Base-by-base conservation (phyloP, 2,329 filamentous ascomycete genomes). In the Fusarium denticulatum region DNA sequence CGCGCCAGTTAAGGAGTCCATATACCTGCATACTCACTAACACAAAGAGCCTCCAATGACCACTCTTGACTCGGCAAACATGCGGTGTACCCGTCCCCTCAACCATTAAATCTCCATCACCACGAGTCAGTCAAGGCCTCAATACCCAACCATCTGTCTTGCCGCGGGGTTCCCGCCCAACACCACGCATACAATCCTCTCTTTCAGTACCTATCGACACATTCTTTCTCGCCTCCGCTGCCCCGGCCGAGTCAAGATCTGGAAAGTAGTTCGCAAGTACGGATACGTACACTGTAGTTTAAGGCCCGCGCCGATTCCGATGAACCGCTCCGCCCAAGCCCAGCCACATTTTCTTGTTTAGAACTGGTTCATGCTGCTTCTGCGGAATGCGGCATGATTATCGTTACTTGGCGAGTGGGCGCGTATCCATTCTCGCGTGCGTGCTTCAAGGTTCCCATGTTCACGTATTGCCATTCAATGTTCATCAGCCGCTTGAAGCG, bases 271-370 rank as follows among this genome's bases (percentile, higher is more conserved):
- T 67, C 55, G 39, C 15, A 28, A 42, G 49, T 26, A 26, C 10
- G 40, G 15, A 24, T 43, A 43, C 26, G 45, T 30, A 47, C 28
- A 26, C 18, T 36, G 50, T 42, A 18, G 26, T 30, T 28, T n/a
- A 71, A 71, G 61, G 71, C 58, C 67, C 71, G 62, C 67, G 49
- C 67, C 67, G 71, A 56, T 47, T 56, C 67, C 59, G 71, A 62
- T 62, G 49, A 73, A 71, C 71, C 66, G 55, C 52, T 56, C 47
- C 55, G 53, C 60, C 66, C 46, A 37, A 59, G 37, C 71, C 63
- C 63, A 73, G 72, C 72, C 71, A 49, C 70, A 57, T 28, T 45
- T 36, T 50, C 32, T 40, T 69, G n/a, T 26, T 52, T 62, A 6
- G 28, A 34, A 34, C 64, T 47, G 37, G 24, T 64, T 59, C 24